A percentile compares a stretch with the other conserved stretches of the same genome.
These are phyloP conservation scores for fission yeast (Schizosaccharomyces pombe) DNA, from an alignment of 805 yeast genomes.

Conservation along the genomic window DNA sequence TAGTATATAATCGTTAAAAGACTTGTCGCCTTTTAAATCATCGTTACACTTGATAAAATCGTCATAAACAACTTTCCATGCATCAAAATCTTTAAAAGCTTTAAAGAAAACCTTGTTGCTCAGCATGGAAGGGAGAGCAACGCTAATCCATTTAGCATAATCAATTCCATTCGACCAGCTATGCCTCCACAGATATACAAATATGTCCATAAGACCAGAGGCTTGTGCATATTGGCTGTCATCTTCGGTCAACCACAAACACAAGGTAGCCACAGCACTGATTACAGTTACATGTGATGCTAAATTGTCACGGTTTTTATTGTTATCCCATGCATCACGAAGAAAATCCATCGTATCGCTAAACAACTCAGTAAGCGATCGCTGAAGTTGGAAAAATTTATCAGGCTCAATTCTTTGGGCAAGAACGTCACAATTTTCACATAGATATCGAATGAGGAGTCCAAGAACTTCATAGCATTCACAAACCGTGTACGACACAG, in stretches of 20 bases:
- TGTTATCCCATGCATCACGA: slow-evolving; percentile 5
- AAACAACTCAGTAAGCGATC: background rate
- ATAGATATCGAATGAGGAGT: background rate
- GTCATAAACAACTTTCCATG: background rate
- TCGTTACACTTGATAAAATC: background rate
- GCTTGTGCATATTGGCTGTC: background rate
- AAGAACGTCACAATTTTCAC: background rate
- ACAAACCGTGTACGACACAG: background rate
- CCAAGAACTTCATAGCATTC: background rate
- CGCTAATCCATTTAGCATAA: background rate
- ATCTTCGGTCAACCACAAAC: slow-evolving; percentile 3
- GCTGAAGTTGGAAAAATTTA: background rate
- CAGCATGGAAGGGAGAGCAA: background rate
- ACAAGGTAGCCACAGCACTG: background rate
- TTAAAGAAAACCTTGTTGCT: background rate
- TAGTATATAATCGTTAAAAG: background rate
- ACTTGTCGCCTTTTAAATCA: background rate
- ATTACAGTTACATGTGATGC: background rate
- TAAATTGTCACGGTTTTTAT: background rate
- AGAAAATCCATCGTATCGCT: slow-evolving; percentile 4
- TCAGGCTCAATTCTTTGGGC: background rate
- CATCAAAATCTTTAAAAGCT: background rate
- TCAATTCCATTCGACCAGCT: background rate
- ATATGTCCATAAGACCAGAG: slow-evolving; percentile 1
- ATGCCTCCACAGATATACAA: background rate